Base-by-base conservation (phyloP, 2,329 filamentous ascomycete species). In the Aspergillus japonicus region DNA sequence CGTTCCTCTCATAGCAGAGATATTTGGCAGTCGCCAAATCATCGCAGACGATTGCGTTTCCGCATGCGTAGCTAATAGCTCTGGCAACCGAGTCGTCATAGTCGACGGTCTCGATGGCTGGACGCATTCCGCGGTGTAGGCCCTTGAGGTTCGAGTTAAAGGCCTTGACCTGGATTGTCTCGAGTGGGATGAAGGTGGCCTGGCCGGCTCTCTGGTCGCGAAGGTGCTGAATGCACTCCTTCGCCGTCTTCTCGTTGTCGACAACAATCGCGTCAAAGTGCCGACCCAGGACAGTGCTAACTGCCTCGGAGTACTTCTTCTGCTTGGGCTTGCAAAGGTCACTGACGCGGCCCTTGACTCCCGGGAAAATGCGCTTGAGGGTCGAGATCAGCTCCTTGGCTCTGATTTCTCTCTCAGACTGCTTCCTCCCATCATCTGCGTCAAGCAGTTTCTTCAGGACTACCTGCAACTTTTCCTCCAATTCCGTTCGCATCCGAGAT, bases 251-350 rank as follows among this genome's bases (percentile, higher is more conserved):
- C 76, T 98, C 92, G 2, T 92, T 94, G 69, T 99, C 95, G 10
- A 98, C 94, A 52, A 99, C 87, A 48, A 99, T 89, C 0, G 93
- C 91, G 74, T 99, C 94, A 73, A 96, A 96, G 71, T 98, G 91
- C 57, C 91, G 87, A 54, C 95, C 95, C 4, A 99, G 85, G 6
- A 96, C 92, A 23, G 92, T 96, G 68, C 91, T 92, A 64, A 99
- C 91, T 50, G 95, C 95, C 66, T 95, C 91, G 64, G 95, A 91
- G 70, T 89, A 99, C 75, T 97, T 98, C 78, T 96, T 97, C 78
- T 97, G 92, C 76, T 97, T 98, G 1, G 95, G 94, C 66, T 91
- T 93, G 79, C 95, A 97, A 47, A 99, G 85, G 65, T 96, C 92
- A 63, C 92, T 91, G 50, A 98, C 86, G 50, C 94, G 88, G 21